phyloP scores from a whole-genome alignment of 202 grass and related monocot genomes.

The Schoenoplectus tabernaemontani region DNA sequence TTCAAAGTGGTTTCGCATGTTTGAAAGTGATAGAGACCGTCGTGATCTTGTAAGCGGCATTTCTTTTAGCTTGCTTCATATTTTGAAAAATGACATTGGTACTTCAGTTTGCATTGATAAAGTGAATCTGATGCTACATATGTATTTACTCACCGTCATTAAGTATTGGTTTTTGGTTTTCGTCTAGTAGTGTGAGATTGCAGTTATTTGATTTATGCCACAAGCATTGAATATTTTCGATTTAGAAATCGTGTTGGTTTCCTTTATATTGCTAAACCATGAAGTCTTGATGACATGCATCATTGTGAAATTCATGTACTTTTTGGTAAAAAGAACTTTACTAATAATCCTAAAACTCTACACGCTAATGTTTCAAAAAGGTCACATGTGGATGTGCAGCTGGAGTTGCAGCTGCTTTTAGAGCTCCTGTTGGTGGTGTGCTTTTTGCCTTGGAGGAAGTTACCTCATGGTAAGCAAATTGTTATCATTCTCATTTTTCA shows the following conservation, averaged over 20 bases:
- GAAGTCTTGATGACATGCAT: not conserved
- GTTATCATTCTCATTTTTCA: not conserved
- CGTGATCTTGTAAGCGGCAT: constrained; percentile 86
- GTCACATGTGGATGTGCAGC: constrained; percentile 99
- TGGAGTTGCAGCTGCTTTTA: constrained; percentile 99
- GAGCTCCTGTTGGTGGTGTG: constrained; percentile 97
- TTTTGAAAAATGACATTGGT: not conserved
- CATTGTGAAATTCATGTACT: not conserved
- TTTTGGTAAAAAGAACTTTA: not conserved
- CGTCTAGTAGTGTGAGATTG: not conserved
- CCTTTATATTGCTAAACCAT: not conserved
- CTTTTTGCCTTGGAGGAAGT: constrained; percentile 94
- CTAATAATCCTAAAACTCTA: constrained; percentile 30
- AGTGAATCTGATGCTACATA: not conserved
- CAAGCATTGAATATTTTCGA: not conserved
- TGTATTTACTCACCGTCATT: not conserved
- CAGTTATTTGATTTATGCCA: not conserved
- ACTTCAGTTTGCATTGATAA: not conserved
- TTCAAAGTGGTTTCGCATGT: constrained; percentile 84
- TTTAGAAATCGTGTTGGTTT: not conserved
- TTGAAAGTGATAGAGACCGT: constrained; percentile 93
- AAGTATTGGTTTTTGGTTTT: not conserved
- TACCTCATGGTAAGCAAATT: constrained; percentile 77
- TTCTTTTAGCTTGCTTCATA: not conserved
- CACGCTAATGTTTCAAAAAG: constrained; percentile 82